A percentile compares a stretch with the other conserved stretches of the same genome.
These are phyloP conservation scores for Alternaria brassicicola DNA, from an alignment of 2,329 filamentous ascomycete species.

Conservation along the genomic window DNA sequence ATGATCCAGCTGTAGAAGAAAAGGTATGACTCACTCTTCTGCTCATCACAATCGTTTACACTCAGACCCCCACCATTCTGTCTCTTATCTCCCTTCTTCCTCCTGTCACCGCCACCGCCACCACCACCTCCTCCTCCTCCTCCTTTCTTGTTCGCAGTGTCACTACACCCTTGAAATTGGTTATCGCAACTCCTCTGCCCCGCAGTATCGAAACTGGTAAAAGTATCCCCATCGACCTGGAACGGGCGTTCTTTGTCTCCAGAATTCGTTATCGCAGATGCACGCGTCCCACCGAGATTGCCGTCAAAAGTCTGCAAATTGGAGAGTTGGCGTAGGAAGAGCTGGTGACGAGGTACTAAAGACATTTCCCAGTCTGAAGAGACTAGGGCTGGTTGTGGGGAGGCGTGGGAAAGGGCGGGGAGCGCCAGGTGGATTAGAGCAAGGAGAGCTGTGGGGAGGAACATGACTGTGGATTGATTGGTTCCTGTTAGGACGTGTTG, in stretches of 20 bases:
- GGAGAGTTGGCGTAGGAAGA: constrained; percentile 42
- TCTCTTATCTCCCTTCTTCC: constrained; percentile 6
- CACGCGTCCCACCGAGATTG: constrained; percentile 59
- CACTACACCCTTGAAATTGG: constrained; percentile 65
- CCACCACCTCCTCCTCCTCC: no score
- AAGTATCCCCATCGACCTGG: constrained; percentile 47
- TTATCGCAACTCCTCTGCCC: constrained; percentile 67
- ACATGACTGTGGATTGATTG: constrained; percentile 11
- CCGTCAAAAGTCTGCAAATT: constrained; percentile 50
- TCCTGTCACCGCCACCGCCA: not conserved
- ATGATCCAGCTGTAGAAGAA: not conserved
- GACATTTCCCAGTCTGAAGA: constrained; percentile 28
- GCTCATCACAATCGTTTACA: constrained; percentile 30
- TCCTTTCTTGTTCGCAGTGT: constrained; percentile 49
- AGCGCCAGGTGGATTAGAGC: constrained; percentile 29
- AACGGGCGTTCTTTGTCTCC: constrained; percentile 57
- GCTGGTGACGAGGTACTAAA: constrained; percentile 39
- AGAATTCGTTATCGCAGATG: constrained; percentile 57
- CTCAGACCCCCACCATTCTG: constrained; percentile 19
- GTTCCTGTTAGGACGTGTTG: not conserved
- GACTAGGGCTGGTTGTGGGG: constrained; percentile 33
- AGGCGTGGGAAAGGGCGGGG: constrained; percentile 27
- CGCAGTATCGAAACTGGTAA: constrained; percentile 62
- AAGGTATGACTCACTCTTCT: constrained; percentile 25
- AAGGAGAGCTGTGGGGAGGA: constrained; percentile 31